A percentile compares a stretch with the other conserved stretches of the same genome.
These are phyloP conservation scores for Gracilaria domingensis DNA, from an alignment of 23 red algal species.

Conservation along the genomic window DNA sequence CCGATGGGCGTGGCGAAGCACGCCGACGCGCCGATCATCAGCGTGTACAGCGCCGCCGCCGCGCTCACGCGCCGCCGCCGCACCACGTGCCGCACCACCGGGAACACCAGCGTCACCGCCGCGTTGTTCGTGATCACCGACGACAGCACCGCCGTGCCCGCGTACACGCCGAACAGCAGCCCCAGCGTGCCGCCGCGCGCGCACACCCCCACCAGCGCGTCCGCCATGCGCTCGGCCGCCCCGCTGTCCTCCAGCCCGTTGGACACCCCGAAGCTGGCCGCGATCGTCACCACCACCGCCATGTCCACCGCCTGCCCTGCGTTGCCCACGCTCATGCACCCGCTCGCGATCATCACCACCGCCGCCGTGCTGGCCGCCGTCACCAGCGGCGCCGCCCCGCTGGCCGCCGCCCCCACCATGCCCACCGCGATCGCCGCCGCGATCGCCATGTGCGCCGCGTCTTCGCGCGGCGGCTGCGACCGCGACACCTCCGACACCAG, in stretches of 20 bases:
- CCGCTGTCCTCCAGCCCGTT: constrained; percentile 60
- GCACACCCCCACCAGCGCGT: constrained; percentile 39
- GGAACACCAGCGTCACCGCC: constrained; percentile 66
- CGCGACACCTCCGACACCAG: constrained; percentile 60
- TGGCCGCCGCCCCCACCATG: constrained; percentile 55
- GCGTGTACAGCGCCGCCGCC: constrained; percentile 59
- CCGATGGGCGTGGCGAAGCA: constrained; percentile 75
- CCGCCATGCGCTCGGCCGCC: constrained; percentile 64
- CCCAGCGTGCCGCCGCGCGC: constrained; percentile 36
- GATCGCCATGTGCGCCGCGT: constrained; percentile 63
- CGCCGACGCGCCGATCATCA: constrained; percentile 62
- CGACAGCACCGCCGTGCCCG: constrained; percentile 48
- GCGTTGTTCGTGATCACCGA: constrained; percentile 77
- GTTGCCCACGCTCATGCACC: constrained; percentile 60
- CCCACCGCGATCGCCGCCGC: constrained; percentile 50
- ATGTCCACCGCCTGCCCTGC: constrained; percentile 63
- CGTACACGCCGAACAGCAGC: constrained; percentile 69
- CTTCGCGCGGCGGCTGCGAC: constrained; percentile 64
- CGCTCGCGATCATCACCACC: constrained; percentile 67
- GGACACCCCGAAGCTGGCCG: constrained; percentile 55
- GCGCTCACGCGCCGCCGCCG: constrained; percentile 7
- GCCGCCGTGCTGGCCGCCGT: constrained; percentile 42
- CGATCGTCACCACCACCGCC: constrained; percentile 70
- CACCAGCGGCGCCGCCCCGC: constrained; percentile 35
- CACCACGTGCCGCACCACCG: constrained; percentile 55